phyloP scores from a whole-genome alignment of 108 stramenopile species.

The Aurantiochytrium sp. region DNA sequence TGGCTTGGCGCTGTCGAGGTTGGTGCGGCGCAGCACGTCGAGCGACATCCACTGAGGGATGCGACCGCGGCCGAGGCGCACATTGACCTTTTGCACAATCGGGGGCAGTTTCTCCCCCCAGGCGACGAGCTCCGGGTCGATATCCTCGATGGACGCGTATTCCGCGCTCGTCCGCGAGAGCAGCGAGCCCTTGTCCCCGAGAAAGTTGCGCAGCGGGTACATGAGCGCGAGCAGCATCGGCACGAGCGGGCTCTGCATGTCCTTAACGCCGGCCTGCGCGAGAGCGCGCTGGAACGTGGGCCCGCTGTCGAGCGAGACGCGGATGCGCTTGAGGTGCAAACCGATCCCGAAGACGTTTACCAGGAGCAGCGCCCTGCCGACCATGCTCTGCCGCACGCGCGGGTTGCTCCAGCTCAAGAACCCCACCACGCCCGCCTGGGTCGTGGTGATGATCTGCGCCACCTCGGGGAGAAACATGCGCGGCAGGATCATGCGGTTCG shows the following conservation, averaged over 20 bases:
- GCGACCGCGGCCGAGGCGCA: background rate
- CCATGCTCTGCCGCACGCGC: background rate
- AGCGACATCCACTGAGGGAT: background rate
- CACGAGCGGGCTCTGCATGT: slow-evolving; percentile 1
- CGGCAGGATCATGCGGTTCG: background rate
- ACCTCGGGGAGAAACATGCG: background rate
- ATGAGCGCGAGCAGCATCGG: slow-evolving; percentile 8
- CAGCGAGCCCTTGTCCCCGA: background rate
- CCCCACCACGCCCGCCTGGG: background rate
- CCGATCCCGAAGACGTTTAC: background rate
- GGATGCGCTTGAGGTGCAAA: background rate
- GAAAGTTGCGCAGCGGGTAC: background rate
- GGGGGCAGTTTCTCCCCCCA: background rate
- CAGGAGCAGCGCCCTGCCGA: background rate
- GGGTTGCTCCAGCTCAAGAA: background rate
- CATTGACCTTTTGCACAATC: background rate
- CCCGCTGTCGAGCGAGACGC: background rate
- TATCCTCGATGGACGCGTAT: background rate
- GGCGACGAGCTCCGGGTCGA: background rate
- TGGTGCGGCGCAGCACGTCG: background rate
- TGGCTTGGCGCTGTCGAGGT: no score
- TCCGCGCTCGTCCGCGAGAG: background rate
- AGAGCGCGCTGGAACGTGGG: background rate
- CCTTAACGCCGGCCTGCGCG: background rate
- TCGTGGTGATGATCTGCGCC: background rate